Base-by-base conservation (phyloP, 495 filamentous ascomycete genomes). In the Pseudomonodictys pantanalensis region DNA sequence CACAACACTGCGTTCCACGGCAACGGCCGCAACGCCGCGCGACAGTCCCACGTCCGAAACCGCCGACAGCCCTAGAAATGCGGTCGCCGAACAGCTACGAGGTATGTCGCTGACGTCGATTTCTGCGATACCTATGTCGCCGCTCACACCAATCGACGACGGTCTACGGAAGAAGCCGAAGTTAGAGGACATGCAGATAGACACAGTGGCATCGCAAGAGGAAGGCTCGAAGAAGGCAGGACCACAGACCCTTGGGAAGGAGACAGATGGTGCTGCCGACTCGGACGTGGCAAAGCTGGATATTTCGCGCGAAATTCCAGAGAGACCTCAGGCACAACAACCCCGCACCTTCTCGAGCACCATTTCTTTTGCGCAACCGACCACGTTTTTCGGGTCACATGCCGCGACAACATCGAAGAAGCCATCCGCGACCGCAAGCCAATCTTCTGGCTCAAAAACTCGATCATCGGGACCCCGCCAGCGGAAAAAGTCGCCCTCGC, bases 51-150 rank as follows among this genome's bases (percentile, higher is more conserved):
- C 18, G 32, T 50, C 56, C 17, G n/a, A n/a, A n/a, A n/a, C n/a
- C n/a, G n/a, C n/a, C n/a, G 56, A 55, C n/a, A 68, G 65, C 24
- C 65, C 65, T 17, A 33, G 65, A 26, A 59, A 43, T 46, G 56
- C 45, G 3, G 57, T 68, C 46, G 65, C 65, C 7, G 57, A 68
- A 46, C 60, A 68, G 44, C 45, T 68, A 23, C 38, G 51, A n/a
- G 56, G 56, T 33, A 53, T 68, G 59, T 5, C 38, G 12, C 12
- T 41, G 3, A 41, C 12, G 38, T 54, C 24, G 8, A 50, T 67
- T 25, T 25, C 42, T 3, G 3, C 58, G 47, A 59, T 62, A 20
- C 52, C 58, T 6, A 52, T 58, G 52, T 28, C 45, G 24, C 52
- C 57, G 30, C 63, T 66, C 17, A 53, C 51, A 30, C 46, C 62